Conservation (phyloP, 495 filamentous ascomycete genomes). For the Penicillium manginii region DNA sequence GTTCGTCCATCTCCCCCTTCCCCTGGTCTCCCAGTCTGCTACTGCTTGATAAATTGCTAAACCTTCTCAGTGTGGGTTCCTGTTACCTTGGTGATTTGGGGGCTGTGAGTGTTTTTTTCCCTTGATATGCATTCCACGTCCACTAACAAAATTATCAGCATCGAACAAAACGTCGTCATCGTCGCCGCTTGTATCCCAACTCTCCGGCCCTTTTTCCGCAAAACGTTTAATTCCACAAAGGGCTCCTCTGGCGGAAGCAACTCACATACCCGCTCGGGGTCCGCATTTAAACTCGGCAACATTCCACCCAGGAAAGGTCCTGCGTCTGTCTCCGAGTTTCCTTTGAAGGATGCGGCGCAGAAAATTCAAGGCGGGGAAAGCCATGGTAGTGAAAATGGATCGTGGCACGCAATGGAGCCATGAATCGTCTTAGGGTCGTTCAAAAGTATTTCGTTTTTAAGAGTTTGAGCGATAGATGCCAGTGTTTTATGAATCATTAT, state of each 20-base stretch:
- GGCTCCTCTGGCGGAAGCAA: slow-evolving; percentile 5
- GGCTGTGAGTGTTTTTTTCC: slow-evolving; percentile 18
- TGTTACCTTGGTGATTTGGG: slow-evolving; percentile 21
- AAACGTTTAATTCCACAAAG: slow-evolving; percentile 10
- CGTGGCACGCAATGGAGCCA: too few relatives aligned
- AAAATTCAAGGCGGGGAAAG: slow-evolving; percentile 6
- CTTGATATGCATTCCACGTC: neutral
- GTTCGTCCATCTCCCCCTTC: slow-evolving; percentile 7
- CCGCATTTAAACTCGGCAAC: slow-evolving; percentile 1
- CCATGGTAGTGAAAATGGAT: slow-evolving; percentile 2
- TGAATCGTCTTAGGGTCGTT: too few relatives aligned
- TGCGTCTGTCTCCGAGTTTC: slow-evolving; percentile 11
- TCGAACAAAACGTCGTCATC: slow-evolving; percentile 36
- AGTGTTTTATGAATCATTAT: too few relatives aligned
- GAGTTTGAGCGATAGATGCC: too few relatives aligned
- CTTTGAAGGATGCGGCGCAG: neutral
- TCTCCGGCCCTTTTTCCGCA: slow-evolving; percentile 34
- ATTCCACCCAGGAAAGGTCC: slow-evolving; percentile 7
- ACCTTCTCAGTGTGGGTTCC: slow-evolving; percentile 16
- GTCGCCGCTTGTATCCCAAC: slow-evolving; percentile 42
- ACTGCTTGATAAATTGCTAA: neutral
- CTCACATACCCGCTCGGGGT: slow-evolving; percentile 5
- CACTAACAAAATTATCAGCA: slow-evolving; percentile 8
- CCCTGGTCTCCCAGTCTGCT: too few relatives aligned
- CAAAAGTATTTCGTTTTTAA: too few relatives aligned